Evolutionary conservation across 495 filamentous ascomycete genomes (phyloP).

Genomic region (Sordaria brevicollis): DNA sequence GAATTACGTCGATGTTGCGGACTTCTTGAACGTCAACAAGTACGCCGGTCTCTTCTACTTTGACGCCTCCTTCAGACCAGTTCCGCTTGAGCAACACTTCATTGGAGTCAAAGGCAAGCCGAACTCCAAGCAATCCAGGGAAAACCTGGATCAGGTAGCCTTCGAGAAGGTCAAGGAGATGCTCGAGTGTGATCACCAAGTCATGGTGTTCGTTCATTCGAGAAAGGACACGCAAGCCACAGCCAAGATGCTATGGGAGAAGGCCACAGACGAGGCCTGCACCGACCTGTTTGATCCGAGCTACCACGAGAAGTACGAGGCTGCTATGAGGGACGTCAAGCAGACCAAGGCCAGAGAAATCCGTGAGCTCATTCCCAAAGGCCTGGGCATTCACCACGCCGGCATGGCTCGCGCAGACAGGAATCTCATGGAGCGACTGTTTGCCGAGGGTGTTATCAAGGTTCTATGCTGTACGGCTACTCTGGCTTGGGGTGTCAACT

Average conservation of each 20-base stretch:
- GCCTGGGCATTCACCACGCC: slow-evolving; percentile 90
- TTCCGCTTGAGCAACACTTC: slow-evolving; percentile 96
- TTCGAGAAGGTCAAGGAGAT: slow-evolving; percentile 96
- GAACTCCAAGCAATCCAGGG: slow-evolving; percentile 63
- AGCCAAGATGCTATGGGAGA: slow-evolving; percentile 73
- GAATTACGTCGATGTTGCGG: slow-evolving; percentile 92
- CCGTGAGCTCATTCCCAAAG: slow-evolving; percentile 77
- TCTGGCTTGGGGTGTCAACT: slow-evolving; percentile 96
- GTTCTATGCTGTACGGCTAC: slow-evolving; percentile 98
- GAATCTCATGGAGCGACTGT: slow-evolving; percentile 86
- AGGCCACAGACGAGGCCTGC: slow-evolving; percentile 70
- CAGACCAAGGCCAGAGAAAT: slow-evolving; percentile 74
- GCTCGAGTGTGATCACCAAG: slow-evolving; percentile 77
- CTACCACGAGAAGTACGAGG: slow-evolving; percentile 56
- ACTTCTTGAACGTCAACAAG: slow-evolving; percentile 93
- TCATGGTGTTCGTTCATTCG: slow-evolving; percentile 99
- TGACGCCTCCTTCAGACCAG: slow-evolving; percentile 87
- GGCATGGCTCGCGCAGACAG: slow-evolving; percentile 89
- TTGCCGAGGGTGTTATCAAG: slow-evolving; percentile 78
- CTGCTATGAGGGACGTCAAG: slow-evolving; percentile 71
- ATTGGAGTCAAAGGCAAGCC: slow-evolving; percentile 90
- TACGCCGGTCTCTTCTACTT: slow-evolving; percentile 94
- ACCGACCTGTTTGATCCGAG: slow-evolving; percentile 74
- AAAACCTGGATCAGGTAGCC: slow-evolving; percentile 74
- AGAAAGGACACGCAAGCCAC: slow-evolving; percentile 87